Base-by-base conservation (phyloP, 73 alveolate genomes). In the Breviolum minutum region DNA sequence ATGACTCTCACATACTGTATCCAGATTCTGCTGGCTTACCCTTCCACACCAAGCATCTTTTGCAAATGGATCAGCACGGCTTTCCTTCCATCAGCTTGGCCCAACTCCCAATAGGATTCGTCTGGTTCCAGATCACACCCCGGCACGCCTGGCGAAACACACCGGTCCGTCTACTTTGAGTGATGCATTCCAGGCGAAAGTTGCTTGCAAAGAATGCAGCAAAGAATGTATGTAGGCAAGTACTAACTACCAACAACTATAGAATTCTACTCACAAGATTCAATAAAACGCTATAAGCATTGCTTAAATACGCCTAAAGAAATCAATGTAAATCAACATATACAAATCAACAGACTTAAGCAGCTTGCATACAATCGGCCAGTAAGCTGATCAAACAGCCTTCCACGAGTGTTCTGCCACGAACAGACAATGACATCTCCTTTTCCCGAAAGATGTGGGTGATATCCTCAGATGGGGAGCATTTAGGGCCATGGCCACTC, bases 111-210 rank as follows among this genome's bases (percentile, higher is more conserved):
- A 63, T 91, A 91, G 24, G 89, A 91, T 69, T 91, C 97, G 62
- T 91, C 97, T 7, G 97, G 88, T 16, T 70, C 97, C 89, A 91
- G 62, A 73, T 91, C 97, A 30, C 97, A 91, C 6, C 97, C 97
- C 13, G 97, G 97, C 63, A 60, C 77, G 8, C 97, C 96, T 69
- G 40, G 24, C 83, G 63, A 26, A 32, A 22, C 13, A 27, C 22
- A 71, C 11, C 48, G 54, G 54, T 40, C 54, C 54, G 3, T 40
- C 81, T 71, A 5, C 26, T 11, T 8, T 71, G 81, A 40, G 54
- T 40, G 54, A 40, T 40, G 54, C 54, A 2, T 40, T 40, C 54
- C 54, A 40, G 54, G 54, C 54, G 54, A 40, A 40, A 40, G 54
- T 40, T 40, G 54, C 54, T 40, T 40, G 54, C 54, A 40, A 40